Evolutionary conservation across 805 yeast genomes (phyloP).

Genomic region (Teunomyces barrocoloradensis): DNA sequence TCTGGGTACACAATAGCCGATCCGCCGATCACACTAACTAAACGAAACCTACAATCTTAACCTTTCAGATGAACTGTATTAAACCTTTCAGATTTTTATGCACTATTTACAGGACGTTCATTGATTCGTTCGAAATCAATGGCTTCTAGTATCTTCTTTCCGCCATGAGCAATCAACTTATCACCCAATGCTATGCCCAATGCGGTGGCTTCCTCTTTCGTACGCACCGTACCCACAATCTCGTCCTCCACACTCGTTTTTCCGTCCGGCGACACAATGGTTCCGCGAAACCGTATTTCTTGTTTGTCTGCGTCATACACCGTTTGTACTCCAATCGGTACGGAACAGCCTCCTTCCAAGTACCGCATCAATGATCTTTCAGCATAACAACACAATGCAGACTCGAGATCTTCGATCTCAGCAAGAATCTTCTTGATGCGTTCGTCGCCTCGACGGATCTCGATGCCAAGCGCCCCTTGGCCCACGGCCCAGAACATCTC

Average conservation of each 20-base stretch:
- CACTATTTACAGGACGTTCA: slow-evolving; percentile 25
- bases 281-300: slow-evolving; percentile 55
- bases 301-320: slow-evolving; percentile 43
- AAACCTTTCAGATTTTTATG: background rate
- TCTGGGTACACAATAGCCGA: too few species aligned
- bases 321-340: slow-evolving; percentile 91
- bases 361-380: slow-evolving; percentile 85
- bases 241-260: slow-evolving; percentile 59
- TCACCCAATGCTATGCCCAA: slow-evolving; percentile 73
- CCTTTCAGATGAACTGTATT: too few species aligned
- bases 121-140: slow-evolving; percentile 70
- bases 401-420: slow-evolving; percentile 60
- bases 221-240: slow-evolving; percentile 34
- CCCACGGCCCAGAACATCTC: slow-evolving; percentile 96
- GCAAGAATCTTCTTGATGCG: slow-evolving; percentile 57
- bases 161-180: slow-evolving; percentile 69
- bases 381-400: slow-evolving; percentile 77
- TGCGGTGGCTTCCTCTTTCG: slow-evolving; percentile 59
- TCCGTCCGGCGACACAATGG: slow-evolving; percentile 87
- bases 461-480: slow-evolving; percentile 97
- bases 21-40: too few species aligned
- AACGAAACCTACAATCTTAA: too few species aligned
- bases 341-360: slow-evolving; percentile 97
- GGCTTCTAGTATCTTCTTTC: slow-evolving; percentile 74
- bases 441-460: slow-evolving; percentile 70